phyloP scores from a whole-genome alignment of 208 protist genomes.

The Angomonas ambiguus region DNA sequence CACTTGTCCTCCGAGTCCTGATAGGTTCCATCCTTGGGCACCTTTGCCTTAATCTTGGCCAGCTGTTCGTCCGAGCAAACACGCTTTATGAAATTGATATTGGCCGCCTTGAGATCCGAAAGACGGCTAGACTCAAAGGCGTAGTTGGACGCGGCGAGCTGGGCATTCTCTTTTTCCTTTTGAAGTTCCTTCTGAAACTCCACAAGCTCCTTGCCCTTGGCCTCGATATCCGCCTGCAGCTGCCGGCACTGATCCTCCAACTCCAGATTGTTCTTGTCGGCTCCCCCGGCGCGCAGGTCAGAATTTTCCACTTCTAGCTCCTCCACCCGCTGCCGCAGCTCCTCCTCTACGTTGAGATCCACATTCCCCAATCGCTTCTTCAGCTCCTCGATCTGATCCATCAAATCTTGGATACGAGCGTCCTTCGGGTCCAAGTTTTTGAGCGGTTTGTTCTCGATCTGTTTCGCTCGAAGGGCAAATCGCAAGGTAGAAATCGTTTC shows the following conservation, averaged over 20 bases:
- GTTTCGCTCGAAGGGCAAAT: constrained; percentile 87
- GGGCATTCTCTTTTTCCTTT: constrained; percentile 46
- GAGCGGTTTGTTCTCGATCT: constrained; percentile 95
- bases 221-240: constrained; percentile 70
- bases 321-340: constrained; percentile 85
- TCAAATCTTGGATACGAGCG: constrained; percentile 81
- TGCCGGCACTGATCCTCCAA: constrained; percentile 70
- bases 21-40: constrained; percentile 66
- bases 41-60: constrained; percentile 43
- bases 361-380: constrained; percentile 82
- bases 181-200: constrained; percentile 60
- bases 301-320: constrained; percentile 89
- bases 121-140: constrained; percentile 55
- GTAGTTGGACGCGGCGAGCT: constrained; percentile 66
- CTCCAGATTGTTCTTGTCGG: constrained; percentile 78
- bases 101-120: constrained; percentile 61
- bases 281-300: constrained; percentile 55
- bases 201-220: constrained; percentile 52
- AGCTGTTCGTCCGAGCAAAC: constrained; percentile 74
- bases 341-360: constrained; percentile 88
- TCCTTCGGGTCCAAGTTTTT: constrained; percentile 92
- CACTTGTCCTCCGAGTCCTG: constrained; percentile 62
- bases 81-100: constrained; percentile 86
- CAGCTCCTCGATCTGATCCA: constrained; percentile 88
- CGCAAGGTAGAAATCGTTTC: constrained; percentile 89